Evolutionary conservation across 106 monocot species (phyloP), one percentile per base, ranked within the genome.

Genomic region (Dactylorhiza incarnata): DNA sequence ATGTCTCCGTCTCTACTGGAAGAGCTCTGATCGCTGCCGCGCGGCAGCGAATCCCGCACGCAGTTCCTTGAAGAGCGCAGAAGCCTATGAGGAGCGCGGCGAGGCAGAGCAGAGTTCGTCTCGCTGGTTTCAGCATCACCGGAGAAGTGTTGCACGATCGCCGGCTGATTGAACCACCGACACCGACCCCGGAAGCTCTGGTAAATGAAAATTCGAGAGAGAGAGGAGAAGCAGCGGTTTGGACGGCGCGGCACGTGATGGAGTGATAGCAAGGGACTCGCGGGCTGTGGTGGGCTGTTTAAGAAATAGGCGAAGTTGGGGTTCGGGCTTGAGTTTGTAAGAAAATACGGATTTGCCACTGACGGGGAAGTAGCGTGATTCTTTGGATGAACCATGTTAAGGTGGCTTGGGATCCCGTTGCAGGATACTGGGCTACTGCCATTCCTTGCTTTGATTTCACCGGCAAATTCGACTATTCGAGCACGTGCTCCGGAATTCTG

Each of bases 341-440:
- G 5, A 11, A 65, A 65, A 5, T 65, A 65, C 65, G 10, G 29
- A 65, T 65, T 65, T 65, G 65, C 65, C 65, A 65, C 65, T 37
- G 65, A 9, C 22, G 10, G 29, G 20, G 8, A 62, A 7, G 5
- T 23, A 10, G 61, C 7, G 3, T 52, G 51, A 52, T 52, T 52
- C 7, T 52, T 52, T 52, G 37, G 37, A 37, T 37, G 37, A 37
- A 37, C 37, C 2, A n/a, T n/a, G n/a, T 29, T 29, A 37, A 1
- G 37, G 37, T 37, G 37, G 37, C 3, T 37, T 37, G 37, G 37
- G 37, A 37, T 37, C 37, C 37, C 37, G 37, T 37, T 37, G 37
- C 37, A 0, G 37, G 37, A 37, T 1, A 37, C 37, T 37, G 37
- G 37, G 1, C 1, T 1, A 37, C 37, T 37, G 37, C 3, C 37